These are phyloP conservation scores for Camellia japonica DNA, from an alignment of 148 eudicot genomes.

Conservation along the genomic window DNA sequence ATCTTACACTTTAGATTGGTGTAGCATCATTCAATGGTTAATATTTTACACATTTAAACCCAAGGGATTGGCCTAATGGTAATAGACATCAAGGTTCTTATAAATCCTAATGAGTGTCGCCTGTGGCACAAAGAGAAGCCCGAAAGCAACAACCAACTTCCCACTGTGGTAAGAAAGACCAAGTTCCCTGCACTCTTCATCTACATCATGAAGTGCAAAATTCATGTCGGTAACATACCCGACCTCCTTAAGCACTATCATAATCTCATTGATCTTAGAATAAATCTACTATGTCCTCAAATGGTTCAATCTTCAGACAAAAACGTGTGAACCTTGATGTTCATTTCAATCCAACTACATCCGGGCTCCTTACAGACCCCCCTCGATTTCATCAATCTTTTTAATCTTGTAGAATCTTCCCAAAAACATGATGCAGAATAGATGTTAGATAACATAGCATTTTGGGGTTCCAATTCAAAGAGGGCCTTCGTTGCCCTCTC, in stretches of 20 bases:
- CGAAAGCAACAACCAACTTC: slow-evolving; percentile 79
- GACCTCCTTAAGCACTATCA: slow-evolving; percentile 43
- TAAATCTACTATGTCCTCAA: slow-evolving; percentile 34
- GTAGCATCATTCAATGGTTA: no score
- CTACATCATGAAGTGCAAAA: slow-evolving; percentile 64
- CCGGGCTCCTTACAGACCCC: slow-evolving; percentile 67
- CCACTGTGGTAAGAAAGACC: slow-evolving; percentile 80
- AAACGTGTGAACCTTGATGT: slow-evolving; percentile 57
- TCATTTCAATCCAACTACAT: slow-evolving; percentile 67
- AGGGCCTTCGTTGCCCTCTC: slow-evolving; percentile 47
- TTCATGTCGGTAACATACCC: slow-evolving; percentile 63
- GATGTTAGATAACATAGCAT: slow-evolving; percentile 51
- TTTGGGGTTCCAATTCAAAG: slow-evolving; percentile 55
- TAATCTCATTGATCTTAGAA: slow-evolving; percentile 54
- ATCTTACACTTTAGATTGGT: no score
- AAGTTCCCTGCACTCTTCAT: slow-evolving; percentile 57
- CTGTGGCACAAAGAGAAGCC: slow-evolving; percentile 48
- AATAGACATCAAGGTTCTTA: slow-evolving; percentile 71
- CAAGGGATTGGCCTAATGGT: slow-evolving; percentile 55
- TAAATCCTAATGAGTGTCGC: slow-evolving; percentile 55
- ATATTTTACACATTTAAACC: no score
- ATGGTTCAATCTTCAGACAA: slow-evolving; percentile 60
- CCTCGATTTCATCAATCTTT: slow-evolving; percentile 56
- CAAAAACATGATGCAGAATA: slow-evolving; percentile 60
- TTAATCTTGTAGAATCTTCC: slow-evolving; percentile 51